phyloP scores from a whole-genome alignment of 345 rosid genomes.

The Pelargonium nanum region DNA sequence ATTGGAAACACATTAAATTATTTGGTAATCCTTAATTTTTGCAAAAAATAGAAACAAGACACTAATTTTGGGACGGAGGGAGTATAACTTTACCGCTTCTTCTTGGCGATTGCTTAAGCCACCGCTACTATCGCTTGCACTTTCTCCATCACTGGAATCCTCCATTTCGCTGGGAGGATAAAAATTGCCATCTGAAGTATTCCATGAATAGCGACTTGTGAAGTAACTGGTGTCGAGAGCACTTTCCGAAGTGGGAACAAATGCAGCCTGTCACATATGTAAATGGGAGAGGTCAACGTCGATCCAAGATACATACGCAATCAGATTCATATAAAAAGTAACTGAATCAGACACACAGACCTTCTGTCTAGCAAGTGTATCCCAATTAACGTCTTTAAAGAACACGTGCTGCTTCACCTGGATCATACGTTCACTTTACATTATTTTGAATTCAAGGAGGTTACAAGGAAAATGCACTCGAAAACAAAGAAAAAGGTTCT shows the following conservation, averaged over 20 bases:
- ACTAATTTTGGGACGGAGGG: too few species aligned
- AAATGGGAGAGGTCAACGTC: not conserved
- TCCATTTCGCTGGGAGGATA: constrained; percentile 62
- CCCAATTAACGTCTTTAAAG: constrained; percentile 94
- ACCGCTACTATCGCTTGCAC: constrained; percentile 84
- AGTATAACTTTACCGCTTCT: constrained; percentile 69
- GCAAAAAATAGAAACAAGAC: too few species aligned
- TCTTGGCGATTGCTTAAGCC: constrained; percentile 74
- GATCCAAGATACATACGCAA: not conserved
- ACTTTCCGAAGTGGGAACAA: constrained; percentile 91
- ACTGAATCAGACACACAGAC: constrained; percentile 18
- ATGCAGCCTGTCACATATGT: constrained; percentile 59
- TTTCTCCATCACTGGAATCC: constrained; percentile 88
- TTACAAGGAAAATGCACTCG: constrained; percentile 1
- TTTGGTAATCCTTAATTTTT: too few species aligned
- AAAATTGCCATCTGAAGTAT: constrained; percentile 51
- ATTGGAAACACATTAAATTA: too few species aligned
- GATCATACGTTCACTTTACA: constrained; percentile 11
- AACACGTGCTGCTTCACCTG: constrained; percentile 92
- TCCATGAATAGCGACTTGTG: constrained; percentile 94
- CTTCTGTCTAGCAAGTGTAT: constrained; percentile 95
- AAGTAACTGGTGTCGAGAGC: constrained; percentile 95
- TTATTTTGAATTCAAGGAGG: constrained; percentile 3
- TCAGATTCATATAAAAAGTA: not conserved
- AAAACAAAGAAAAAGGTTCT: too few species aligned